Evolutionary conservation across 2,329 filamentous ascomycete species (phyloP), one percentile per base, ranked within the genome.

Genomic region (Ophiosphaerella herpotricha): DNA sequence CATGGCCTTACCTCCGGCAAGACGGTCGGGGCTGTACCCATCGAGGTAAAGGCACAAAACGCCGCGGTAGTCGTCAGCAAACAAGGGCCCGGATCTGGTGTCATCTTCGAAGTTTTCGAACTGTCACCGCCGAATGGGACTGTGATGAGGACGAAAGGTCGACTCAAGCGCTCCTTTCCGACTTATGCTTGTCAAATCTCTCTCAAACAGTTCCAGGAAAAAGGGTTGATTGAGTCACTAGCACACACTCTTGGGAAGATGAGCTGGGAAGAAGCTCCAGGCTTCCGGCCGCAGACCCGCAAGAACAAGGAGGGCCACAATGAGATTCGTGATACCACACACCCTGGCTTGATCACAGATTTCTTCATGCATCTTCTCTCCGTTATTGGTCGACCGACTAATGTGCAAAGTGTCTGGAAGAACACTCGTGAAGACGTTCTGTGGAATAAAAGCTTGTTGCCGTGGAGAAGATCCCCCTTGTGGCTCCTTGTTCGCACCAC

Each of bases 401-500:
- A 43, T 6, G 18, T 31, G 8, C n/a, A 42, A 0, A 66, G 70
- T 0, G 68, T 84, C n/a, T 66, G 55, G 42, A 85, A 84, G 49
- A 73, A 77, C 23, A 79, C 77, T 1, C 75, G 79, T 2, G 80
- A 84, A 34, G 81, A 84, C 23, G 75, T 83, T 2, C 48, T 79
- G n/a, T 82, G 76, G 74, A 47, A 54, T 0, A 43, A 72, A 5
- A 53, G 44, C 7, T 54, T 50, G 1, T 36, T 43, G 1, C 78
- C 77, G 0, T 83, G 81, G 81, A 68, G 75, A 3, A 63, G 77
- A 45, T 83, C 80, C 11, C 70, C 81, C 0, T 51, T 78, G 0
- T 85, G 81, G 80, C 66, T 85, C 1, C 67, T 83, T 0, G 49
- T 84, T 4, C 77, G 82, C 1, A 79, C 82, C 0, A 62, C 72